Evolutionary conservation across 2,329 filamentous ascomycete species (phyloP), one percentile per base, ranked within the genome.

Genomic region (Diaporthe humulicola): DNA sequence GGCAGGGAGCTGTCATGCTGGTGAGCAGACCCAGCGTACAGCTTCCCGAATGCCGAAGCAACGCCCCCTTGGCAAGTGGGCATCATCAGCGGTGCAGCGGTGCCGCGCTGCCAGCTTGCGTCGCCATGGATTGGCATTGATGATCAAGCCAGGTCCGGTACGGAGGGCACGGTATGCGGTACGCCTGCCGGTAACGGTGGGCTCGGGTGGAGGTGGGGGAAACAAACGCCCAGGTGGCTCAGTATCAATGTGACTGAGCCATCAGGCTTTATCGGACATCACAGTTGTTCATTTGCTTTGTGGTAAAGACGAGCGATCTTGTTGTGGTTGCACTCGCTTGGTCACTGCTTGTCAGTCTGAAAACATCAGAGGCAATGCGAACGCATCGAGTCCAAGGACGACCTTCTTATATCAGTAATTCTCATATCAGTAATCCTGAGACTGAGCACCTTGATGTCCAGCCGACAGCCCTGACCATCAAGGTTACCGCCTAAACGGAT

Each of bases 31-130:
- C 19, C 60, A 48, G 64, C n/a, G 25, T 7, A 50, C 71, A 58
- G 33, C 48, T 48, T 75, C 57, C 74, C 74, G 74, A 75, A 74
- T 75, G 66, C 74, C 74, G 74, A 75, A 70, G 33, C 33, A 14
- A n/a, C n/a, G 48, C 33, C 48, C 30, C 64, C 64, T 69, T 54
- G 64, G 48, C 64, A 69, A 30, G 64, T 54, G 64, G 64, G 64
- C 64, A 40, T 69, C 64, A 38, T 22, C 64, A 40, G 48, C 64
- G 45, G 64, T 54, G 64, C 64, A 40, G 45, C 33, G 33, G 56
- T 58, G 38, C n/a, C 22, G n/a, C 40, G 28, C 28, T 69, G 48
- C 64, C 64, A 40, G 22, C 45, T 52, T 67, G 64, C 64, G 30
- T 40, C 33, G n/a, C 30, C 64, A 52, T 52, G 64, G 64, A 52